Conservation (phyloP, 116 monocot species). For the Dioscorea cayenensis region DNA sequence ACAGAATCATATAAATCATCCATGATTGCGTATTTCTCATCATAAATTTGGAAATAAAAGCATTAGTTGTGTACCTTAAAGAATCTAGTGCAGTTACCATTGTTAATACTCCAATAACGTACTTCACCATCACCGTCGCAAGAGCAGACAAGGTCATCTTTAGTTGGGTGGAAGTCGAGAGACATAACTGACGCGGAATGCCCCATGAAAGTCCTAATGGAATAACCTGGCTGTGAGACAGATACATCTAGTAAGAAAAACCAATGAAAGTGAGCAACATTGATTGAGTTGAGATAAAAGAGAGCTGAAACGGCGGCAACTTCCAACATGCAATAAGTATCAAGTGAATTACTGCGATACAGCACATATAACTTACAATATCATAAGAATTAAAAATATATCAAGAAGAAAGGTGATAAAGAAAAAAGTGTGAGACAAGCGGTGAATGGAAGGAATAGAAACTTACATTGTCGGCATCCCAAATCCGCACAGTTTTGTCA, state of each 20-base stretch:
- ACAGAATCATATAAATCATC: too few species aligned
- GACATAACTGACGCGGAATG: constrained; percentile 77
- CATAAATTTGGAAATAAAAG: neutral
- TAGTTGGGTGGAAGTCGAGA: constrained; percentile 74
- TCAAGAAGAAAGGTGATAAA: neutral
- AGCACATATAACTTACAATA: too few species aligned
- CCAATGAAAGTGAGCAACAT: neutral
- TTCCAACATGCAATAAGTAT: too few species aligned
- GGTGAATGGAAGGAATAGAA: neutral
- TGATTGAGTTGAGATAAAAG: too few species aligned
- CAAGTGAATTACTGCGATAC: too few species aligned
- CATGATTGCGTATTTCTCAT: too few species aligned
- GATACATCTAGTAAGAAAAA: neutral
- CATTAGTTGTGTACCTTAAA: constrained; percentile 44
- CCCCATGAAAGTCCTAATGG: constrained; percentile 67
- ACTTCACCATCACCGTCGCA: constrained; percentile 78
- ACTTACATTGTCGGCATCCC: constrained; percentile 86
- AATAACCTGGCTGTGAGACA: constrained; percentile 62
- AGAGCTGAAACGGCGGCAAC: too few species aligned
- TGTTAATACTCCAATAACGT: constrained; percentile 73
- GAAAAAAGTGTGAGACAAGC: neutral
- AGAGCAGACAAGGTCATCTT: constrained; percentile 76
- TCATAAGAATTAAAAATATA: neutral
- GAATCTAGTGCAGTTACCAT: constrained; percentile 52
- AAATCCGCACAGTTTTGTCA: constrained; percentile 82